Evolutionary conservation across 1,284 basidiomycete species (phyloP), one percentile per base, ranked within the genome.

Genomic region (Boletellus sp.): DNA sequence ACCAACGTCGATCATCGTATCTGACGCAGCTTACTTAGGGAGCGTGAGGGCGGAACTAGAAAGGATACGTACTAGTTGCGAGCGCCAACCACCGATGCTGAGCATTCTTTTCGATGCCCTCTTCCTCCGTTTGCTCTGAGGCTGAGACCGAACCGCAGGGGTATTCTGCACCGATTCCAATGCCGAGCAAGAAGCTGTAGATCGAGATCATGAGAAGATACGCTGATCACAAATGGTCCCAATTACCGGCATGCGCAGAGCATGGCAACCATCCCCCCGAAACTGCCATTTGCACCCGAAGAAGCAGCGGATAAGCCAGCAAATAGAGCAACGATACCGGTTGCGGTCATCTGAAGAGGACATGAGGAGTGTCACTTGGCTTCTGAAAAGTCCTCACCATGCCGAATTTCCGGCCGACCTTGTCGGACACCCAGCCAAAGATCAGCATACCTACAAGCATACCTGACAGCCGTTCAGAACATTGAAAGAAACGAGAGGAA

Each of bases 81-180:
- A 95, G 79, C 18, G 89, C 84, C 62, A 96, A 90, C 80, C 91
- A 91, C 49, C 86, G 75, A 66, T 96, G 89, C 64, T 93, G 93
- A 4, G 86, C 80, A 49, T 81, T 82, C 71, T 89, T 92, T 58
- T 72, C 77, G 61, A 96, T 85, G 4, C 80, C 82, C 19, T 79
- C 74, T 62, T 91, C 87, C 68, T 96, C 94, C 0, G 92, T 92
- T 64, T 92, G 89, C 66, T 97, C 94, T 1, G 90, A 89, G 3
- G 89, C 88, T 21, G 93, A 91, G n/a, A 97, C 93, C 4, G 86
- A 89, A 8, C 93, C 94, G 55, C 87, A 89, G 7, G 93, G 93
- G 59, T 97, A 96, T 67, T 95, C 91, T 12, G 92, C 92, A 24
- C 93, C 93, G 10, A 93, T 75, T 38, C 90, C 90, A 52, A 92